Evolutionary conservation across 208 protist genomes (phyloP).

Genomic region (Baffinella frigidus): DNA sequence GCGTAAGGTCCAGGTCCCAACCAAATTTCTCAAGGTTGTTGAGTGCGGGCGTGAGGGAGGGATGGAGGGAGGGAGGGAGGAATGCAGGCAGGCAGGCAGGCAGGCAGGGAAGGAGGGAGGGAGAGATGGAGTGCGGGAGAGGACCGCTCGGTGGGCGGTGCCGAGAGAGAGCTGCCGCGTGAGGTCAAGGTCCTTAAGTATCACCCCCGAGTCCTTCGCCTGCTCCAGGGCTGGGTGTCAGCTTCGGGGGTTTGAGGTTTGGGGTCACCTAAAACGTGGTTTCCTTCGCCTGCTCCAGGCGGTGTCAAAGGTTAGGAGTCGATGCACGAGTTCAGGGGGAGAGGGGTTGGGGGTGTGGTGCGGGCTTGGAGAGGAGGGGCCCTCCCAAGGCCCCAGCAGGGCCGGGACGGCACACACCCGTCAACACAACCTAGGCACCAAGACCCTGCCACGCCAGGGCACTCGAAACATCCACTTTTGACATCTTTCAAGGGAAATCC

Average conservation of each 20-base stretch:
- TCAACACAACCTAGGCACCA: too few species aligned
- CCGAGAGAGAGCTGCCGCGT: slow-evolving; percentile 26
- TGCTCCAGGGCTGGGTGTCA: background rate
- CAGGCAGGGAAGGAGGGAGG: background rate
- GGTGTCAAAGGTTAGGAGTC: too few species aligned
- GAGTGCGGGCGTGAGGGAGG: background rate
- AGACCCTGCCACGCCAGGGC: too few species aligned
- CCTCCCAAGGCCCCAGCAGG: too few species aligned
- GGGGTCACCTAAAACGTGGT: background rate
- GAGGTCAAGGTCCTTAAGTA: slow-evolving; percentile 46
- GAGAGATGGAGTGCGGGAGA: background rate
- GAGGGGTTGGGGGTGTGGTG: too few species aligned
- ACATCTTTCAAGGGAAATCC: too few species aligned
- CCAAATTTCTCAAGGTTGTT: background rate
- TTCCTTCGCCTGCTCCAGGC: background rate
- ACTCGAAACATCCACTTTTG: too few species aligned
- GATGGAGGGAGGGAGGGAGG: background rate
- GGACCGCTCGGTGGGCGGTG: background rate
- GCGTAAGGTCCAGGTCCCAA: background rate
- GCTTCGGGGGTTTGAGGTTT: background rate
- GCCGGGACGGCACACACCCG: too few species aligned
- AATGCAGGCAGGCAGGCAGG: background rate
- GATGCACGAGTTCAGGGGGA: too few species aligned
- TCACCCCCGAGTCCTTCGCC: background rate
- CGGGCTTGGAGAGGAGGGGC: background rate